phyloP scores from a whole-genome alignment of 2,329 filamentous ascomycete genomes.

The Beauveria pseudobassiana region DNA sequence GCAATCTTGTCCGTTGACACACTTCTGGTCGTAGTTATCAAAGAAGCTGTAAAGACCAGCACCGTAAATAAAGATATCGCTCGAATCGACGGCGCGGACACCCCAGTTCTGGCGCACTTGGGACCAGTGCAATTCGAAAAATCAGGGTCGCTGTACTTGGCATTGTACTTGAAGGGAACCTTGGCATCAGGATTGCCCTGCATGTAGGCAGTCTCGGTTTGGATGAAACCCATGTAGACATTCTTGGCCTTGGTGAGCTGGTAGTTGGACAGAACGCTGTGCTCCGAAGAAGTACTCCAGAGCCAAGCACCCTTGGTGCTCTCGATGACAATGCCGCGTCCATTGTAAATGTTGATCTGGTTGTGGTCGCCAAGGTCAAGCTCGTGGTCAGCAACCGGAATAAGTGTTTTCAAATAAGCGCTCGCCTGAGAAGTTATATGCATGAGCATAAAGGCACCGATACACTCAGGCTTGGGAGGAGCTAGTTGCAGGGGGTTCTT shows the following conservation, averaged over 20 bases:
- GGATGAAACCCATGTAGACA: conserved; percentile 75
- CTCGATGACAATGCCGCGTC: conserved; percentile 75
- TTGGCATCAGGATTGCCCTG: conserved; percentile 73
- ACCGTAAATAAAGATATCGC: conserved; percentile 61
- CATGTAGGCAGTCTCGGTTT: conserved; percentile 86
- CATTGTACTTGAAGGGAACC: conserved; percentile 54
- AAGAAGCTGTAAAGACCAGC: conserved; percentile 78
- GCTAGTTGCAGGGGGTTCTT: conserved; percentile 64
- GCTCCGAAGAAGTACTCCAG: conserved; percentile 66
- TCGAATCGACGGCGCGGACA: conserved; percentile 60
- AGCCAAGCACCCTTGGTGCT: conserved; percentile 69
- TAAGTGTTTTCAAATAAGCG: conserved; percentile 79
- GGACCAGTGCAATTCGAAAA: conserved; percentile 51
- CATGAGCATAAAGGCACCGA: conserved; percentile 64
- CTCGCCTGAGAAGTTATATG: conserved; percentile 56
- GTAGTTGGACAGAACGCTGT: conserved; percentile 72
- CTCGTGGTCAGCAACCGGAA: conserved; percentile 86
- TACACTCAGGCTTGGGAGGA: conserved; percentile 57
- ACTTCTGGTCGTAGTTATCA: conserved; percentile 69
- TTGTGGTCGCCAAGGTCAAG: conserved; percentile 67
- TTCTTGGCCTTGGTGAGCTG: conserved; percentile 70
- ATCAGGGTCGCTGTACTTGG: conserved; percentile 57
- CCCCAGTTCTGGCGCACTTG: conserved; percentile 72
- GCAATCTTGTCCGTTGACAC: conserved; percentile 60
- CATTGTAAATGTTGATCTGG: conserved; percentile 83